Base-by-base conservation (phyloP, 352 stramenopile genomes). In the Globisporangium parvum region DNA sequence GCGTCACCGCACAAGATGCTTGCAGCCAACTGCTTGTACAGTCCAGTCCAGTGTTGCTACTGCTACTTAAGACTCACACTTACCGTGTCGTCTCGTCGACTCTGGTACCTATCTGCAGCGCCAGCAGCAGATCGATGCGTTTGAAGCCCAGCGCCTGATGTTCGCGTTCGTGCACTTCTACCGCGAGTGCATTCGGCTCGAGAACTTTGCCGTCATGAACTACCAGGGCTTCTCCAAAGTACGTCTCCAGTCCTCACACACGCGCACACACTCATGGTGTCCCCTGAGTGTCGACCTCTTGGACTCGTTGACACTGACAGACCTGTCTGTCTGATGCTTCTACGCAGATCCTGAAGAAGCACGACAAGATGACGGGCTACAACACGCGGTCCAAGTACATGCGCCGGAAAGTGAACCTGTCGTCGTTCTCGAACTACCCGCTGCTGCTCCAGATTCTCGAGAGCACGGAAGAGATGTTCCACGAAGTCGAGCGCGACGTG, bases 221-320 rank as follows among this genome's bases (percentile, higher is more conserved):
- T 92, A 92, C 59, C 80, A 90, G 60, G 81, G 81, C 37, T 92
- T 92, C 52, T 92, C 81, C 47, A 92, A 92, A 73, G 77, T 87
- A 44, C n/a, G 37, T n/a, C 17, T 5, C 37, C 12, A 42, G 37
- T 2, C 37, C 37, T 42, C 17, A n/a, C 37, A 11, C 31, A 37
- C 31, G 12, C 31, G 1, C 10, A 11, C 31, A 37, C 31, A 37
- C 31, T 12, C 10, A 11, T 53, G 8, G 10, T 20, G 35, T 4
- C 37, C 10, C n/a, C 37, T n/a, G 12, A n/a, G 12, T 42, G 14
- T 42, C 37, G 37, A 12, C 31, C 6, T 37, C 31, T 37, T 8
- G 31, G 10, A 37, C 6, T 10, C 10, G 6, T 37, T 8, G 31
- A 37, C 10, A 12, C 31, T 37, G 31, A 37, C 31, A 12, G 10